Evolutionary conservation across 306 rosid genomes (phyloP), one percentile per base, ranked within the genome.

Genomic region (Coriaria nepalensis): DNA sequence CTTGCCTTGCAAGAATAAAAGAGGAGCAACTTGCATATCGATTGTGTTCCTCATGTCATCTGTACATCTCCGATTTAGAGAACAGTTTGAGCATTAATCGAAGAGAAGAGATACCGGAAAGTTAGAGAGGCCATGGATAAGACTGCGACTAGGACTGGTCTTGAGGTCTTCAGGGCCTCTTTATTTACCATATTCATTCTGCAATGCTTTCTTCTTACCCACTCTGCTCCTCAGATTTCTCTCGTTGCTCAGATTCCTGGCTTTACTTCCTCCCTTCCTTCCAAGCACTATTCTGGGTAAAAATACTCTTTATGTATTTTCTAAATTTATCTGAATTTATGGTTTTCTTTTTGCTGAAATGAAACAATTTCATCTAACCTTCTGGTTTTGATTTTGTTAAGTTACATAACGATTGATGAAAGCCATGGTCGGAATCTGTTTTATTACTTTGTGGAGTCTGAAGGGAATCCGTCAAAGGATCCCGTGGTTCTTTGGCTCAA

Each of bases 401-500:
- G 83, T 55, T 77, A 73, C 50, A 71, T 73, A 44, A 67, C 70
- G 0, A 39, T 77, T 43, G 71, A 73, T 12, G 56, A 63, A 47
- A 51, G 37, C n/a, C 75, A 70, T 62, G 93, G 82, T 49, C 79
- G 59, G 76, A 90, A 71, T 50, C 67, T 85, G 75, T 90, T 66
- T 53, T 90, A 90, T 53, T 84, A 84, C 48, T 81, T 90, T 29
- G 79, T 84, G 43, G 82, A 52, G 40, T 90, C 98, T 6, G 92
- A 84, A 63, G 56, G 80, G 42, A 77, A 79, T 38, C 85, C 95
- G n/a, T 47, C 78, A 10, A 61, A 68, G 68, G 97, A 90, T 69
- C 95, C 97, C 0, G 68, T 90, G 61, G 95, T 81, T 71, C 76
- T 90, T n/a, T 90, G 97, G 97, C 92, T 90, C 48, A 90, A 90